Conservation (phyloP, 75 land plant species). For the Selaginella tamariscina region DNA sequence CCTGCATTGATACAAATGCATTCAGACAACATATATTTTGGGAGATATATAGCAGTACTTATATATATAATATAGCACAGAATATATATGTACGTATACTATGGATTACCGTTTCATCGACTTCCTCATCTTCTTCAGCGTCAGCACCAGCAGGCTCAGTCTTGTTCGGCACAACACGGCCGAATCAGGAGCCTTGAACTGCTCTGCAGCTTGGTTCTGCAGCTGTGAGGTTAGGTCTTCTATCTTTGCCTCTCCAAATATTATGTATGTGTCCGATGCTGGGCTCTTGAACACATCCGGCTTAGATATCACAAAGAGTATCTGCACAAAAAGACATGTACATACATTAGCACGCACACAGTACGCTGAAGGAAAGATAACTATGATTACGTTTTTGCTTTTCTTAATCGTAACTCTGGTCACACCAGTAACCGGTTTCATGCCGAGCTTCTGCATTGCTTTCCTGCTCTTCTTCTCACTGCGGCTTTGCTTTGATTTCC, state of each 20-base stretch:
- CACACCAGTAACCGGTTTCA: constrained; percentile 5
- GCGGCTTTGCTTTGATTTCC: background rate
- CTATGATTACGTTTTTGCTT: constrained; percentile 11
- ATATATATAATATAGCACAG: no score
- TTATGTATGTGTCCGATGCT: constrained; percentile 65
- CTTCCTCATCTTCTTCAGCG: constrained; percentile 49
- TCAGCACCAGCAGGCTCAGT: constrained; percentile 32
- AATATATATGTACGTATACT: no score
- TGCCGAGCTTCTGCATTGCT: background rate
- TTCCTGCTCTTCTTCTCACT: constrained; percentile 10
- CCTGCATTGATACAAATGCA: no score
- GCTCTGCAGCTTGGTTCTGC: constrained; percentile 73
- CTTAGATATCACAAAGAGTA: constrained; percentile 72
- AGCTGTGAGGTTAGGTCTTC: constrained; percentile 77
- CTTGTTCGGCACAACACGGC: constrained; percentile 35
- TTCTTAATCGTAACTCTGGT: constrained; percentile 1
- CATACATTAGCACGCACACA: background rate
- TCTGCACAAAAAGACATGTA: constrained; percentile 32
- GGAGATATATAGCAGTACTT: no score
- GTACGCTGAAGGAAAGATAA: background rate
- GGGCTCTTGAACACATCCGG: constrained; percentile 92
- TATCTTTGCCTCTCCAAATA: constrained; percentile 79
- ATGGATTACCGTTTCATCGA: constrained; percentile 74
- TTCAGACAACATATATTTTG: no score
- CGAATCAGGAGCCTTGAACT: constrained; percentile 64